Percentiles rank a stretch among this genome's conserved stretches.
Conservation (phyloP, 2,329 filamentous ascomycete genomes). For the Ambrosiella xylebori region DNA sequence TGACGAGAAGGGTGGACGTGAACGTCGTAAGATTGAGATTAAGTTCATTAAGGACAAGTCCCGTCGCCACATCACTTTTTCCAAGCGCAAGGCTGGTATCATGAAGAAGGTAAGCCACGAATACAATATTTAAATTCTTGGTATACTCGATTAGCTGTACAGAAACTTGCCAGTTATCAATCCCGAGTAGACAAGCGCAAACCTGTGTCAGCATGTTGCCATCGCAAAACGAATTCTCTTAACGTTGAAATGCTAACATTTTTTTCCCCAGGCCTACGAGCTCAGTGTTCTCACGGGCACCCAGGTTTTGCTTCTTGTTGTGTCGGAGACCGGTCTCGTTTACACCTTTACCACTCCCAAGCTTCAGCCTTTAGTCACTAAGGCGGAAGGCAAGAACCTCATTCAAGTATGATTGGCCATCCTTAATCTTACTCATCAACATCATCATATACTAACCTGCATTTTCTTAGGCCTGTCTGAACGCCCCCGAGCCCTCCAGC, state of each 20-base stretch:
- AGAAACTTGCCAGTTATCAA: no score
- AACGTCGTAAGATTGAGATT: constrained; percentile 99
- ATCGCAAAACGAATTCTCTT: not conserved
- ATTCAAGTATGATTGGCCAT: constrained; percentile 62
- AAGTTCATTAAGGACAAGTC: constrained; percentile 99
- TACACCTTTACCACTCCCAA: constrained; percentile 98
- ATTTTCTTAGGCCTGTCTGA: constrained; percentile 65
- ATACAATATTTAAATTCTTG: not conserved
- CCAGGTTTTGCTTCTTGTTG: constrained; percentile 87
- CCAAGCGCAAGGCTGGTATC: constrained; percentile 97
- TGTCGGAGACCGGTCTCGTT: constrained; percentile 91
- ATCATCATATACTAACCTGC: not conserved
- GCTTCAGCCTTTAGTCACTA: constrained; percentile 92
- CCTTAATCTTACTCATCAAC: not conserved
- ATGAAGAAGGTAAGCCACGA: constrained; percentile 83
- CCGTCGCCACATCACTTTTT: constrained; percentile 97
- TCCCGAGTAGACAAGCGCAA: no score
- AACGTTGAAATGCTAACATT: constrained; percentile 10
- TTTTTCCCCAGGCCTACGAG: constrained; percentile 63
- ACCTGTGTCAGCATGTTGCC: not conserved
- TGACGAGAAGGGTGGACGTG: constrained; percentile 91
- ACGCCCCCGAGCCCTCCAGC: constrained; percentile 76
- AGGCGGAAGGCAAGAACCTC: constrained; percentile 96
- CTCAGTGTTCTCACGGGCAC: constrained; percentile 93
- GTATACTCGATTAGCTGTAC: no score